Conservation (phyloP, 2,329 filamentous ascomycete genomes). For the Phoma sp. region DNA sequence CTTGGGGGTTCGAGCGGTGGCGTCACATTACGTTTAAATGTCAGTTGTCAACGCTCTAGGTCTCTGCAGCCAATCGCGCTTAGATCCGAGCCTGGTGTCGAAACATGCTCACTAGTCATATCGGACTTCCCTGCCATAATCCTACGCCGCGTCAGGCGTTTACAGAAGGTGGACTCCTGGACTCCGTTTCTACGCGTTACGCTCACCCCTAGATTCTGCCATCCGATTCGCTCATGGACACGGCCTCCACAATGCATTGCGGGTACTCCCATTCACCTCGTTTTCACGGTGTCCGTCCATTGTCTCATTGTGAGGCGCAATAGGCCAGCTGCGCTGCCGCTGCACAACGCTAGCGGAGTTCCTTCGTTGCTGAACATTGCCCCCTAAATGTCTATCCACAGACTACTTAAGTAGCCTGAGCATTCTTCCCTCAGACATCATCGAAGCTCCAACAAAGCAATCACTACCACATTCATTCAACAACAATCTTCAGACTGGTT, state of each 20-base stretch:
- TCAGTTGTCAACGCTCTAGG: too few relatives aligned
- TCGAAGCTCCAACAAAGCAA: conserved; percentile 20
- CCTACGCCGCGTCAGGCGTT: neutral
- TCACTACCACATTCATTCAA: conserved; percentile 16
- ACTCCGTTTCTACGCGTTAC: neutral
- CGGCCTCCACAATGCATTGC: conserved; percentile 7
- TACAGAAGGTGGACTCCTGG: neutral
- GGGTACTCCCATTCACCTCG: conserved; percentile 27
- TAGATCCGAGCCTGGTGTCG: neutral
- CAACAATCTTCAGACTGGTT: conserved; percentile 19
- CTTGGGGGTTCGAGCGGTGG: too few relatives aligned
- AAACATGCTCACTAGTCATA: neutral
- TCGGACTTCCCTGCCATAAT: conserved; percentile 6
- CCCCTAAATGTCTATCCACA: neutral
- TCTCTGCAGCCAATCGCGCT: neutral
- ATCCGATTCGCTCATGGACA: conserved; percentile 15
- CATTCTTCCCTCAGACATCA: conserved; percentile 20
- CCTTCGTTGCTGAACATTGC: too few relatives aligned
- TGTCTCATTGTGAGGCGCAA: conserved; percentile 32
- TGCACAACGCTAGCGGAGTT: too few relatives aligned
- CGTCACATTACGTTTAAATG: too few relatives aligned
- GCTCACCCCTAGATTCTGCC: conserved; percentile 3
- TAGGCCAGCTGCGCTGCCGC: conserved; percentile 9
- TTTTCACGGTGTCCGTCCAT: conserved; percentile 22
- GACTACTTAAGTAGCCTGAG: conserved; percentile 18